Conservation (phyloP, 768 basidiomycete genomes). For the Suillus variegatus region DNA sequence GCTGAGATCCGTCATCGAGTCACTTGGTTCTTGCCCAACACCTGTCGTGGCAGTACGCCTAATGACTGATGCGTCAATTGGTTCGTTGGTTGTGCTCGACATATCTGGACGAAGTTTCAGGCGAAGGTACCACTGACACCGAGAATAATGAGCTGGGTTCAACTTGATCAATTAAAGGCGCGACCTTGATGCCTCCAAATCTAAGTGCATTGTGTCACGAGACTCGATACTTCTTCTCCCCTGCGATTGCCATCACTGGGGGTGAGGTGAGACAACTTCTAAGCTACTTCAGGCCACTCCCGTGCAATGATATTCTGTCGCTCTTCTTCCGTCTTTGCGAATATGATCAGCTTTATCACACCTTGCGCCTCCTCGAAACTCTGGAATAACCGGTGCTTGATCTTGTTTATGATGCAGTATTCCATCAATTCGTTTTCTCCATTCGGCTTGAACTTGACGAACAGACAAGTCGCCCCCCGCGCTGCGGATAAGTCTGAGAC, state of each 20-base stretch:
- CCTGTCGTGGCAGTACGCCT: neutral
- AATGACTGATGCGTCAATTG: neutral
- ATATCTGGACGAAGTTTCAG: neutral
- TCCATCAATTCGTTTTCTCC: slow-evolving; percentile 85
- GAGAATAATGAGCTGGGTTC: neutral
- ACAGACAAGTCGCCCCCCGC: slow-evolving; percentile 88
- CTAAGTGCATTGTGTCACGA: neutral
- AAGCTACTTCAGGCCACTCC: slow-evolving; percentile 6
- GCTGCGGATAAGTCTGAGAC: slow-evolving; percentile 97
- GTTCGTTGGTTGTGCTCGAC: neutral
- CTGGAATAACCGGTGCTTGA: slow-evolving; percentile 76
- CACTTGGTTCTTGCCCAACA: neutral
- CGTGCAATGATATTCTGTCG: slow-evolving; percentile 2
- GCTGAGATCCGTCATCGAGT: neutral
- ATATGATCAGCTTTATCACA: slow-evolving; percentile 68
- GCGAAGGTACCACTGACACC: neutral
- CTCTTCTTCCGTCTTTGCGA: slow-evolving; percentile 60
- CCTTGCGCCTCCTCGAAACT: slow-evolving; percentile 66
- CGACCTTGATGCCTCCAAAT: neutral
- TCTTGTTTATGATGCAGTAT: slow-evolving; percentile 79
- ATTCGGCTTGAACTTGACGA: slow-evolving; percentile 80
- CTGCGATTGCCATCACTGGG: neutral
- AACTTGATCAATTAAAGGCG: neutral
- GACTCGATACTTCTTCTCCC: neutral
- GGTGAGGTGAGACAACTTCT: neutral